Percentiles rank a stretch among this genome's conserved stretches.
Conservation (phyloP, 108 stramenopile species). For the Schizochytrium sp. region DNA sequence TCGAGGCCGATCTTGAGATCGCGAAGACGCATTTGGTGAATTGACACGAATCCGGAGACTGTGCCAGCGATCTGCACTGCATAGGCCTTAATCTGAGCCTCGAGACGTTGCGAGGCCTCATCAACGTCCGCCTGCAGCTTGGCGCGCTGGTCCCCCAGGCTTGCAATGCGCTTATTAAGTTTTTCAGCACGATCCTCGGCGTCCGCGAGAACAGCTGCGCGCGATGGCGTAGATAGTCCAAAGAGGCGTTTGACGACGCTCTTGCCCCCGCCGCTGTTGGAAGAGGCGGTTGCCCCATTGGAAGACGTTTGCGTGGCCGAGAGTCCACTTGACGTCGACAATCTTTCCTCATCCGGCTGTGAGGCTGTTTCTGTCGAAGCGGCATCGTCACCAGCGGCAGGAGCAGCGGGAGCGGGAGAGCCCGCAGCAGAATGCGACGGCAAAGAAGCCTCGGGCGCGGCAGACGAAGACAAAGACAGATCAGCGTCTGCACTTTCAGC, state of each 20-base stretch:
- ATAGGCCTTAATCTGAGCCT: background rate
- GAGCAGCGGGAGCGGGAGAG: no score
- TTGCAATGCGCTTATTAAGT: background rate
- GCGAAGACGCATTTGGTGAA: background rate
- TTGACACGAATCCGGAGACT: background rate
- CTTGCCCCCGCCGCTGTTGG: background rate
- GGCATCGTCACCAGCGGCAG: no score
- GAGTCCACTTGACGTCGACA: no score
- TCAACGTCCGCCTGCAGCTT: background rate
- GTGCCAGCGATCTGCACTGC: constrained; percentile 13
- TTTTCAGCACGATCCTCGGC: background rate
- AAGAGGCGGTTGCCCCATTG: no score
- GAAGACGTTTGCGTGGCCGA: no score
- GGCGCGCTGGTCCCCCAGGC: background rate
- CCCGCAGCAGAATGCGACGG: no score
- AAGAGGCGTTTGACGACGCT: background rate
- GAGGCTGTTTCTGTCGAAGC: no score
- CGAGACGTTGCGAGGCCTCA: background rate
- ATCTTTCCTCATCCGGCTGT: no score
- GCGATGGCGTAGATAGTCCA: background rate
- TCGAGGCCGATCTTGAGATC: background rate
- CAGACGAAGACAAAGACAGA: no score
- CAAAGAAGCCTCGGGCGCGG: no score
- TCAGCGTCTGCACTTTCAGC: no score
- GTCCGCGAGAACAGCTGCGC: background rate